phyloP scores from a whole-genome alignment of 805 yeast genomes.

The Spathaspora hagerdaliae region DNA sequence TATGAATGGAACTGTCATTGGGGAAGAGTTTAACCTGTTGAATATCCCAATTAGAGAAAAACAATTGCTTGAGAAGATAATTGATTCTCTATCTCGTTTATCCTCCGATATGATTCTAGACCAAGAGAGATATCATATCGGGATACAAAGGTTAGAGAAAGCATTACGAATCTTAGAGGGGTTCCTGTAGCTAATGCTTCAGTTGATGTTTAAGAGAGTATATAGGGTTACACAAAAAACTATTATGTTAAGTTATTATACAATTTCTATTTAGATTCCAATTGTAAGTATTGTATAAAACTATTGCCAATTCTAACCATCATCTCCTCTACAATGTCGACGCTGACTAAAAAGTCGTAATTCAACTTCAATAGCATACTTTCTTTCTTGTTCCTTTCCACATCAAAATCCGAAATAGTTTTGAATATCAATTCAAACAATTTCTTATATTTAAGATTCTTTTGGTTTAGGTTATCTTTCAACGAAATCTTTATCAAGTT shows the following conservation, averaged over 20 bases:
- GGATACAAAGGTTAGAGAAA: conserved; percentile 71
- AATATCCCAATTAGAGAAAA: conserved; percentile 75
- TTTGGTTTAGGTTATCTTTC: conserved; percentile 31
- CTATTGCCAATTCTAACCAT: conserved; percentile 28
- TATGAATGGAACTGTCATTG: conserved; percentile 58
- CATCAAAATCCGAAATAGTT: conserved; percentile 18
- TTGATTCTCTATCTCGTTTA: conserved; percentile 78
- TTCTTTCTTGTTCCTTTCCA: conserved; percentile 10
- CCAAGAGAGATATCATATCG: conserved; percentile 74
- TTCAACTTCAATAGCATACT: conserved; percentile 26
- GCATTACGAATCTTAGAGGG: conserved; percentile 90
- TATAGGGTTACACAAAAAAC: too few species aligned
- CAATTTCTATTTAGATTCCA: conserved; percentile 1
- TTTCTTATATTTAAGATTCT: conserved; percentile 33
- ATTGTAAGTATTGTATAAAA: conserved; percentile 16
- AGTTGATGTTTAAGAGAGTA: too few species aligned
- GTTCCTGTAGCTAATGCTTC: conserved; percentile 27
- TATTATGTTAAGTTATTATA: background rate
- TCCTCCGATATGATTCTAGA: conserved; percentile 91
- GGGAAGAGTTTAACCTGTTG: conserved; percentile 68
- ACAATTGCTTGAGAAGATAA: conserved; percentile 75
- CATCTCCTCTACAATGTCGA: conserved; percentile 21
- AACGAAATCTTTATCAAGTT: conserved; percentile 26
- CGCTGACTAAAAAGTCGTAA: conserved; percentile 33
- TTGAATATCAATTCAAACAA: conserved; percentile 35